Evolutionary conservation across 108 stramenopile genomes (phyloP), one percentile per base, ranked within the genome.

Genomic region (Cyclotella kingstonii): DNA sequence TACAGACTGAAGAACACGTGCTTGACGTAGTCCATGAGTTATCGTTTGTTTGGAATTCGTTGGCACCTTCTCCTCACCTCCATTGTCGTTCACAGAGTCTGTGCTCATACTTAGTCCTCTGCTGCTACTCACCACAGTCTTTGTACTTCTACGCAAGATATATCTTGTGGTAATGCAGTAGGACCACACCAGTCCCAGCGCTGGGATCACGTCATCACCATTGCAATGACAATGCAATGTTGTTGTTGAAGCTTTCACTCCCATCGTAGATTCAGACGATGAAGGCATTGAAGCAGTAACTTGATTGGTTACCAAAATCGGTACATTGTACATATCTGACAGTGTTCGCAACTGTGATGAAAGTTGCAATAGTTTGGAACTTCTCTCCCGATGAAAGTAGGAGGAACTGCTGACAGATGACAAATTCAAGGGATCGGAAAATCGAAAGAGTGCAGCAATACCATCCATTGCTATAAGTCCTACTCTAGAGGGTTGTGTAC

Each of bases 101-200:
- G 45, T 18, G 17, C 15, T 17, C 36, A 31, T 17, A 11, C 46
- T 5, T n/a, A 18, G 25, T 31, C 15, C 60, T 29, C 17, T 28
- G 3, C 50, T 19, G 11, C 50, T 61, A 0, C 22, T 35, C 2
- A 40, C 22, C 9, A 62, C 33, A 29, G 63, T 23, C 18, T 42
- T 42, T 36, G 65, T 66, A 46, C 41, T 61, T 29, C 66, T 45
- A 6, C 38, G 55, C 14, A 79, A 53, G 9, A 81, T 80, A 36
- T 57, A 77, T 36, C 82, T 63, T 35, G 69, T 50, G 45, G 81
- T 81, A 48, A 90, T 73, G 59, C 85, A 90, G 69, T 84, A 74
- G 4, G 81, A 70, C 88, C 88, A 90, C 18, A 70, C 60, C 64
- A 86, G 62, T 31, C 88, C 88, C 54, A 90, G 54, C 5, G 85